These are phyloP conservation scores for Phytopythium litorale DNA, from an alignment of 352 stramenopile species.

Conservation along the genomic window DNA sequence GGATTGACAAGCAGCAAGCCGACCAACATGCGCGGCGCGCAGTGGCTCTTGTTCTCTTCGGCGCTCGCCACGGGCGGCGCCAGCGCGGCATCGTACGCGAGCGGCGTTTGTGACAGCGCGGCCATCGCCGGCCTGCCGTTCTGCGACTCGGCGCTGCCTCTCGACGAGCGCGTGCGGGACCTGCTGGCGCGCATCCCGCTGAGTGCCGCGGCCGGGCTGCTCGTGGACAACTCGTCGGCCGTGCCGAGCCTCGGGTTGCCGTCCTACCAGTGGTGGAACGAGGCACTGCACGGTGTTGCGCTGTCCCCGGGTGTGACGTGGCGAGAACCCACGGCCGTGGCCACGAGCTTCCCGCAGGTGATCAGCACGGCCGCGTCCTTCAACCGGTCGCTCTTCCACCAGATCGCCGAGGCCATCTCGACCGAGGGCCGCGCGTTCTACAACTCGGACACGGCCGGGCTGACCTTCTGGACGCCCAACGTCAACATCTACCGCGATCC, in stretches of 20 bases:
- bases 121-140: slow-evolving; percentile 51
- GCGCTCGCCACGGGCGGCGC: not conserved
- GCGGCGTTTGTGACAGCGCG: slow-evolving; percentile 44
- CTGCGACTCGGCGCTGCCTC: slow-evolving; percentile 48
- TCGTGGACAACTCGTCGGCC: slow-evolving; percentile 55
- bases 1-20: not conserved
- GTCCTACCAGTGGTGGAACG: slow-evolving; percentile 87
- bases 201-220: slow-evolving; percentile 60
- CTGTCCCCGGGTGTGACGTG: slow-evolving; percentile 66
- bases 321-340: slow-evolving; percentile 36
- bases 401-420: slow-evolving; percentile 71
- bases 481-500: slow-evolving; percentile 93
- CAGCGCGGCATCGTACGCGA: not conserved
- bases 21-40: not conserved
- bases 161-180: slow-evolving; percentile 57
- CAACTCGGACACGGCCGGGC: slow-evolving; percentile 60
- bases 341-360: slow-evolving; percentile 90
- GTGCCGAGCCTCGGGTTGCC: slow-evolving; percentile 35
- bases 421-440: slow-evolving; percentile 81
- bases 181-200: slow-evolving; percentile 65
- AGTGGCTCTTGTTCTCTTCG: not conserved
- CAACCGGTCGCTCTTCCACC: slow-evolving; percentile 83
- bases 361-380: slow-evolving; percentile 77
- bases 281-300: slow-evolving; percentile 86
- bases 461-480: slow-evolving; percentile 92